These are phyloP conservation scores for Pseudopithomyces chartarum DNA, from an alignment of 2,329 filamentous ascomycete genomes.

Conservation along the genomic window DNA sequence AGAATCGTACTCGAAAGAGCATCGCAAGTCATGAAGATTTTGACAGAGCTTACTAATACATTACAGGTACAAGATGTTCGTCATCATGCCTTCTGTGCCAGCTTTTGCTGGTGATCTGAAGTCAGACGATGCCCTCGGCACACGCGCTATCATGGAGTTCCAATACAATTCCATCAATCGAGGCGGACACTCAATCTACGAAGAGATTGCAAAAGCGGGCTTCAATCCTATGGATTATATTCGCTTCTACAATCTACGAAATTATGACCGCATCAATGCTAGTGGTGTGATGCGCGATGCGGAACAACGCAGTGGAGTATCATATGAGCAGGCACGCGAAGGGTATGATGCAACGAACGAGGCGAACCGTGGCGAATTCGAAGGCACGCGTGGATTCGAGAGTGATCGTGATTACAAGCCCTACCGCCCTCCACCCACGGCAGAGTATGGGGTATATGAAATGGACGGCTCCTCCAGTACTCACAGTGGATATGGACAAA, in stretches of 20 bases:
- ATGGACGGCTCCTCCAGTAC: slow-evolving; percentile 30
- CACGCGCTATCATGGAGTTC: slow-evolving; percentile 86
- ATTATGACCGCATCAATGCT: slow-evolving; percentile 81
- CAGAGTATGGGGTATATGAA: slow-evolving; percentile 44
- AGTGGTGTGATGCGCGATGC: slow-evolving; percentile 64
- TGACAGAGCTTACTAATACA: background rate
- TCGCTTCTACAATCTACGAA: slow-evolving; percentile 82
- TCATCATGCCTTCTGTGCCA: slow-evolving; percentile 79
- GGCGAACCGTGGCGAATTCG: slow-evolving; percentile 37
- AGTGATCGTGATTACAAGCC: slow-evolving; percentile 32
- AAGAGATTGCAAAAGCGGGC: slow-evolving; percentile 67
- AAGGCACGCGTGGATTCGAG: slow-evolving; percentile 26
- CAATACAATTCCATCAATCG: slow-evolving; percentile 82
- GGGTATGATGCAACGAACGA: slow-evolving; percentile 64
- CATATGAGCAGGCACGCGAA: slow-evolving; percentile 68
- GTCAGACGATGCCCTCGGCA: slow-evolving; percentile 73
- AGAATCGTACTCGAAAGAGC: background rate
- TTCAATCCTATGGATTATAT: slow-evolving; percentile 76
- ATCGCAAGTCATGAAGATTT: too few species aligned
- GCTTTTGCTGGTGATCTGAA: slow-evolving; percentile 82
- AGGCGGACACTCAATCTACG: slow-evolving; percentile 78
- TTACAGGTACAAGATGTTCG: slow-evolving; percentile 66
- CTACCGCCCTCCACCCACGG: slow-evolving; percentile 39
- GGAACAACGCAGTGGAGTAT: slow-evolving; percentile 67
- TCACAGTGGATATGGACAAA: slow-evolving; percentile 16